These are phyloP conservation scores for Lactarius hatsudake DNA, from an alignment of 768 basidiomycete genomes.

Conservation along the genomic window DNA sequence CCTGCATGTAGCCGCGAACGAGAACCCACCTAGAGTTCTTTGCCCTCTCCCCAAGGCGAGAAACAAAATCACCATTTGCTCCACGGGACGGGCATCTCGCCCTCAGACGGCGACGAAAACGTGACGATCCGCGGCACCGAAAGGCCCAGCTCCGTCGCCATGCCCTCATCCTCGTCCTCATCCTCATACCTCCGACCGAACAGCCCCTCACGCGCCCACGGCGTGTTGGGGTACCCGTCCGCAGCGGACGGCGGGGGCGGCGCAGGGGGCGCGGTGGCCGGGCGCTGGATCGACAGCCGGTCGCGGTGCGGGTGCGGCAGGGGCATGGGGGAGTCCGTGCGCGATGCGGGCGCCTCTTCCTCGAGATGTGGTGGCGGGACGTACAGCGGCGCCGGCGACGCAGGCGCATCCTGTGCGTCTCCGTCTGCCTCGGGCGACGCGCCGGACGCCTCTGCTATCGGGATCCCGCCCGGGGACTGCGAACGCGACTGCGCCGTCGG, in stretches of 20 bases:
- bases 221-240: slow-evolving; percentile 18
- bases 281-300: slow-evolving; percentile 19
- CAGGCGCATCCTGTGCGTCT: slow-evolving; percentile 12
- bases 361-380: slow-evolving; percentile 24
- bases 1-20: neutral
- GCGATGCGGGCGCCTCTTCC: slow-evolving; percentile 18
- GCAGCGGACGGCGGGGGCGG: slow-evolving; percentile 27
- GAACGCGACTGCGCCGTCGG: slow-evolving; percentile 2
- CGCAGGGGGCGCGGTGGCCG: slow-evolving; percentile 17
- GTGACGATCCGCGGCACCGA: slow-evolving; percentile 15
- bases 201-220: slow-evolving; percentile 15
- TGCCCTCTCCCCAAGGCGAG: neutral
- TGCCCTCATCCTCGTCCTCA: neutral
- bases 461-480: neutral
- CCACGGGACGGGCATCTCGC: slow-evolving; percentile 18
- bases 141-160: neutral
- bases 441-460: neutral
- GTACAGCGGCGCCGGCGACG: slow-evolving; percentile 27
- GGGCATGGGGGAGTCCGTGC: slow-evolving; percentile 24
- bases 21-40: neutral
- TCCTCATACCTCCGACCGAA: neutral
- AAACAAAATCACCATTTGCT: slow-evolving; percentile 7
- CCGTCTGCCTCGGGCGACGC: neutral
- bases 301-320: slow-evolving; percentile 25
- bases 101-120: slow-evolving; percentile 13